phyloP scores from a whole-genome alignment of 352 stramenopile genomes.

The Globisporangium carolinianum region DNA sequence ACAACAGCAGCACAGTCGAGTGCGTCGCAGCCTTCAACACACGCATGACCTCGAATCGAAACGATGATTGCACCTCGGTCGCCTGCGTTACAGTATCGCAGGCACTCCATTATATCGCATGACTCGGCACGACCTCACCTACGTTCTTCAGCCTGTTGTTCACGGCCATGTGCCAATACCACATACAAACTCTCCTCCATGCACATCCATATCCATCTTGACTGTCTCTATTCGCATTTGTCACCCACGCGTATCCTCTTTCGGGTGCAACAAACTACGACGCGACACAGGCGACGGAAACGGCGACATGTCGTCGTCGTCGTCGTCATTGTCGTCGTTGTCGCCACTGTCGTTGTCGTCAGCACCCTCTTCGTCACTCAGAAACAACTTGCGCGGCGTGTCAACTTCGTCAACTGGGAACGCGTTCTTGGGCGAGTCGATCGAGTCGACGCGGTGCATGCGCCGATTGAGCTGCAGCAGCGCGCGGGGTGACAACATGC shows the following conservation, averaged over 20 bases:
- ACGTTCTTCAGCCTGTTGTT: no score
- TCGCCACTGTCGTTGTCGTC: not conserved
- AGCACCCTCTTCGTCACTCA: constrained; percentile 12
- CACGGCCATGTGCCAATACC: no score
- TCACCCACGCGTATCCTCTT: constrained; percentile 23
- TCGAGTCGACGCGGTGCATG: constrained; percentile 55
- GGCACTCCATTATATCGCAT: no score
- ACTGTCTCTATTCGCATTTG: not conserved
- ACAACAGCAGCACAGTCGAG: not conserved
- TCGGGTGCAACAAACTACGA: constrained; percentile 17
- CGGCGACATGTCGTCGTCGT: constrained; percentile 13
- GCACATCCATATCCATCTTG: not conserved
- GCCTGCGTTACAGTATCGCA: no score
- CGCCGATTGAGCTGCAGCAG: constrained; percentile 61
- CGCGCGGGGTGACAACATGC: constrained; percentile 63
- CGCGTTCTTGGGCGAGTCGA: constrained; percentile 65
- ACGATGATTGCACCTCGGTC: no score
- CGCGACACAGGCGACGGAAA: constrained; percentile 14
- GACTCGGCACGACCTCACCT: no score
- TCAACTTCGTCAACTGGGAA: constrained; percentile 31
- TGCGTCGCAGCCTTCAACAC: not conserved
- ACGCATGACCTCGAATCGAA: no score
- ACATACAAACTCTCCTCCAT: not conserved
- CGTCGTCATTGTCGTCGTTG: not conserved
- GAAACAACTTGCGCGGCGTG: constrained; percentile 6